Evolutionary conservation across 1,284 basidiomycete genomes (phyloP).

Genomic region (Porogramme epimiltina): DNA sequence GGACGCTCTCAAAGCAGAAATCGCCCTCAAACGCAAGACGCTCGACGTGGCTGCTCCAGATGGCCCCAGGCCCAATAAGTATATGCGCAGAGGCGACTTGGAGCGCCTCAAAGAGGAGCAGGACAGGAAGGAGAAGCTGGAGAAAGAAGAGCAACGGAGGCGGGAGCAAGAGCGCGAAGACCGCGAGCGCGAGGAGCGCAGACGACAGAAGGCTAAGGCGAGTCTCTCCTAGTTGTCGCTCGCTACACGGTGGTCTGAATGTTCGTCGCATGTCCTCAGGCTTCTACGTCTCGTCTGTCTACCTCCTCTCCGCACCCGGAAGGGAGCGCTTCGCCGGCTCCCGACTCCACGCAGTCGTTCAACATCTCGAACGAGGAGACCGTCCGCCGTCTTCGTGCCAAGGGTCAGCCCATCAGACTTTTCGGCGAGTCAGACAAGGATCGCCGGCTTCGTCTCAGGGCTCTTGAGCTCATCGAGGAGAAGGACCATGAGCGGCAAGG

Average conservation of each 20-base stretch:
- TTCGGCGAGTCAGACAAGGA: constrained; percentile 98
- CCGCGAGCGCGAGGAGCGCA: constrained; percentile 28
- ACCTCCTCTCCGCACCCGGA: constrained; percentile 40
- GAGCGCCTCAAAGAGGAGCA: constrained; percentile 72
- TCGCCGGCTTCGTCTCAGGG: constrained; percentile 84
- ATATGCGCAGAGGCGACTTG: constrained; percentile 84
- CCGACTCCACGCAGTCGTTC: constrained; percentile 60
- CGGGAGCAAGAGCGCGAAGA: constrained; percentile 33
- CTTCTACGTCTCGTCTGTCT: neutral
- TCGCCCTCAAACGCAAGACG: constrained; percentile 84
- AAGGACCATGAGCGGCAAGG: constrained; percentile 75
- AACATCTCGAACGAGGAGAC: constrained; percentile 95
- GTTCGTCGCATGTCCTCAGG: no score
- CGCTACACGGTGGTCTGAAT: no score
- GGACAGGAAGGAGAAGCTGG: constrained; percentile 54
- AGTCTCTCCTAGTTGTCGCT: constrained; percentile 26
- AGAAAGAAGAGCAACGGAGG: constrained; percentile 39
- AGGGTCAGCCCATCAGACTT: constrained; percentile 92
- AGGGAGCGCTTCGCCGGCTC: constrained; percentile 43
- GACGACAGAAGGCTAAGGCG: constrained; percentile 41
- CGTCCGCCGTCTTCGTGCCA: constrained; percentile 82
- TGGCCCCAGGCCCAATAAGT: constrained; percentile 67
- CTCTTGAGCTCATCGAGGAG: constrained; percentile 93
- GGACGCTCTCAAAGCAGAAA: constrained; percentile 88
- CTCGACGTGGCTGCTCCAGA: constrained; percentile 40